Base-by-base conservation (phyloP, 495 filamentous ascomycete genomes). In the Patellaria atrata region DNA sequence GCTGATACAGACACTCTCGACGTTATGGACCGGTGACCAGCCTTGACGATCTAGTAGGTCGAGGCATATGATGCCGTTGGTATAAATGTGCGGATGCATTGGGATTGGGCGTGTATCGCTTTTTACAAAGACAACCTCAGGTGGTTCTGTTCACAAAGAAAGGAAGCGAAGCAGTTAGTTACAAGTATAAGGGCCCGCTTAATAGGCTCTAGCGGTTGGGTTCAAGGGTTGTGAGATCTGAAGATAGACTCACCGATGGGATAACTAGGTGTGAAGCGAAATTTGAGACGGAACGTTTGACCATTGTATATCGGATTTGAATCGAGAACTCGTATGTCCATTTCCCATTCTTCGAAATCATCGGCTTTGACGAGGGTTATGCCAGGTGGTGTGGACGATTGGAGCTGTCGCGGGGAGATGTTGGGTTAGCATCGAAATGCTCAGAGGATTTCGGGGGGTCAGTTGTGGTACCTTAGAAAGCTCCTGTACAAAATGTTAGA, bases 21-120 rank as follows among this genome's bases (percentile, higher is more conserved):
- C 89, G 19, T 84, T 96, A 55, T 96, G 91, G 7, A 96, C 87
- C 0, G 89, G 89, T 9, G 76, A 84, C 89, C 89, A 97, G 43
- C 91, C 89, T 31, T 79, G 74, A 2, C 60, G 62, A 37, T 84
- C 82, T 12, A 97, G 77, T 0, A 97, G 75, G 45, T 97, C 91
- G 15, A 97, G 77, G 49, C 89, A 97, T 51, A 97, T 97, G 54
- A 94, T 86, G 33, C 89, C 89, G 55, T 97, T 97, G 42, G 79
- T 86, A 59, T 97, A 97, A 54, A 97, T 80, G 61, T 97, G 89
- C 1, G 89, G 89, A 46, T 97, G 89, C 50, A 94, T 89, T 1
- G 89, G 89, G 44, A 97, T 89, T 4, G 78, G 69, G 29, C 77
- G 75, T 24, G 71, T 58, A 24, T 71, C 51, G 35, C 70, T 55